phyloP scores from a whole-genome alignment of 768 basidiomycete genomes.

The Suillus americanus region DNA sequence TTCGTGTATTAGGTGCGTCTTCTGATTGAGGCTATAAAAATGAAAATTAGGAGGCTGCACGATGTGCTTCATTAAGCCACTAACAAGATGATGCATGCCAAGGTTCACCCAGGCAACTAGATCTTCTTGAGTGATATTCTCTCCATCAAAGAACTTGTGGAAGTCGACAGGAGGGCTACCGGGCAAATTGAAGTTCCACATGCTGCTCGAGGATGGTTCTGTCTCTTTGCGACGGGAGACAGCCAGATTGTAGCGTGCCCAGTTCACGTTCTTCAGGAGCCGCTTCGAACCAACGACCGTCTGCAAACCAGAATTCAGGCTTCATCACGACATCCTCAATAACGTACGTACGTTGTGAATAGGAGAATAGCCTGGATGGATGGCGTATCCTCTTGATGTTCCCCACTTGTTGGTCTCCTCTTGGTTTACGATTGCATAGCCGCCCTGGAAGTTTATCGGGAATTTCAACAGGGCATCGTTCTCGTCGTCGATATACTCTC shows the following conservation, averaged over 20 bases:
- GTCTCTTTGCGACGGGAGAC: slow-evolving; percentile 59
- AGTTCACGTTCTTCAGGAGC: slow-evolving; percentile 60
- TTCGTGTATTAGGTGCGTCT: slow-evolving; percentile 61
- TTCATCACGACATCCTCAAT: background rate
- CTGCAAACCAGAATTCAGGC: slow-evolving; percentile 27
- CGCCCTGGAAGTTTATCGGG: slow-evolving; percentile 55
- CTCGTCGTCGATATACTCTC: slow-evolving; percentile 50
- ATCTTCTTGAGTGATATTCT: slow-evolving; percentile 63
- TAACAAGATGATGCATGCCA: slow-evolving; percentile 63
- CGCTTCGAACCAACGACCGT: slow-evolving; percentile 61
- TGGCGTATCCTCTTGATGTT: slow-evolving; percentile 55
- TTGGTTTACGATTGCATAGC: slow-evolving; percentile 56
- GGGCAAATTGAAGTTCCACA: slow-evolving; percentile 67
- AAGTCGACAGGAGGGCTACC: slow-evolving; percentile 56
- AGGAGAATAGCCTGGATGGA: slow-evolving; percentile 58
- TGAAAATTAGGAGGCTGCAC: background rate
- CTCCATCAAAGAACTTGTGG: slow-evolving; percentile 62
- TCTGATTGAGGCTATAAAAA: slow-evolving; percentile 54
- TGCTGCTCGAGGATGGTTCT: slow-evolving; percentile 54
- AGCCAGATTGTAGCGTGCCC: slow-evolving; percentile 63
- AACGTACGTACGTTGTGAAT: slow-evolving; percentile 44
- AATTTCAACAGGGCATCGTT: slow-evolving; percentile 50
- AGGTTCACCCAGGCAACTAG: slow-evolving; percentile 67
- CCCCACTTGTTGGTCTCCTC: slow-evolving; percentile 57
- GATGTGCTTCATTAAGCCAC: slow-evolving; percentile 8